Percentiles rank a stretch among this genome's conserved stretches.
Evolutionary conservation across 1,284 basidiomycete genomes (phyloP).

Genomic region (Amylostereum chailletii): DNA sequence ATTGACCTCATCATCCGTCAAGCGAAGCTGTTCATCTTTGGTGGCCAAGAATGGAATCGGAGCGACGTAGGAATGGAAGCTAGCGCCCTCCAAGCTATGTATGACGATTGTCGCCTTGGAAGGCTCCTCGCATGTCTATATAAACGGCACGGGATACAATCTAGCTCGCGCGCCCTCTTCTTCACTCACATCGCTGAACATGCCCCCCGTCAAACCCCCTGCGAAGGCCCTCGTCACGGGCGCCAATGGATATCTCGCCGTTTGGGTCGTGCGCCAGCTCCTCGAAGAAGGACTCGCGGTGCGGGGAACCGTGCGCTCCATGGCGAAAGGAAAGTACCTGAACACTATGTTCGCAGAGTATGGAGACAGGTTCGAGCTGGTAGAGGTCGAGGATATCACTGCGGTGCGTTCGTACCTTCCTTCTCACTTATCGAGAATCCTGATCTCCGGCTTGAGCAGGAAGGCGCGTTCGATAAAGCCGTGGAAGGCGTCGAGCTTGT

Average conservation of each 20-base stretch:
- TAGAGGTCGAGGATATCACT: slow-evolving; percentile 48
- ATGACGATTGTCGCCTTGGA: too few species aligned
- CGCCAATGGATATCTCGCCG: slow-evolving; percentile 33
- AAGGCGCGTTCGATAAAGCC: slow-evolving; percentile 26
- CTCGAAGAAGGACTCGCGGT: slow-evolving; percentile 38
- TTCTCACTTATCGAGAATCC: neutral
- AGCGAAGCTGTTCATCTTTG: too few species aligned
- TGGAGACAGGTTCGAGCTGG: slow-evolving; percentile 38
- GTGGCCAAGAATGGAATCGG: too few species aligned
- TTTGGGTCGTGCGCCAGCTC: slow-evolving; percentile 28
- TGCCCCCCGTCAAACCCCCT: slow-evolving; percentile 21
- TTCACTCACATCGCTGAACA: slow-evolving; percentile 2
- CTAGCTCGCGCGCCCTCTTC: too few species aligned
- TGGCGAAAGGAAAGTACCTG: slow-evolving; percentile 41
- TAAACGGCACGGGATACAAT: neutral
- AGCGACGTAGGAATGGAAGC: too few species aligned
- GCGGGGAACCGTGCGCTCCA: slow-evolving; percentile 46
- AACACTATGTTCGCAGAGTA: slow-evolving; percentile 34
- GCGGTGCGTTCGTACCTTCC: slow-evolving; percentile 22
- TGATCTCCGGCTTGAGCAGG: slow-evolving; percentile 3
- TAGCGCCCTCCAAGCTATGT: too few species aligned
- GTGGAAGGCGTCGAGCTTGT: slow-evolving; percentile 35
- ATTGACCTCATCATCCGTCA: too few species aligned
- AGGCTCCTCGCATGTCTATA: too few species aligned
- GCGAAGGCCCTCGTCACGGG: slow-evolving; percentile 28